Percentiles rank a stretch among this genome's conserved stretches.
Evolutionary conservation across 768 basidiomycete species (phyloP).

Genomic region (Lenzites betulinus): DNA sequence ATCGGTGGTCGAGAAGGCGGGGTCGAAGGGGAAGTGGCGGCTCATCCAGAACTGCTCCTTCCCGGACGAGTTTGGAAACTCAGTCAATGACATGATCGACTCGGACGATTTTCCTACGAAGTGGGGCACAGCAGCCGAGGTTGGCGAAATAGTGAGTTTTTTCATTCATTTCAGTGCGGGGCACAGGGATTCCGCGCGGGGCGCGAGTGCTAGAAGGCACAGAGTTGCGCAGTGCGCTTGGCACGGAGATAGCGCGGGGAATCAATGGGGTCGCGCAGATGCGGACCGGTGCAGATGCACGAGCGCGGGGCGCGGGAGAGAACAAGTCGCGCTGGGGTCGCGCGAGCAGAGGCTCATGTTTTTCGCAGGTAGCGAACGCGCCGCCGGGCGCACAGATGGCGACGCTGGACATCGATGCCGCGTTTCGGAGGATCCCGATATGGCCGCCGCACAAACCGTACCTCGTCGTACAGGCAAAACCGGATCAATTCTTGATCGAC

Average conservation of each 20-base stretch:
- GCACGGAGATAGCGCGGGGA: no score
- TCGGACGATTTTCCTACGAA: constrained; percentile 5
- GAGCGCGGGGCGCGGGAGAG: neutral
- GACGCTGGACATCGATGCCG: constrained; percentile 1
- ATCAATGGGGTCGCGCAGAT: no score
- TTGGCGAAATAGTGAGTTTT: neutral
- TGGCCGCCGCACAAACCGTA: neutral
- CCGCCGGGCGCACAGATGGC: constrained; percentile 5
- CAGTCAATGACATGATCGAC: constrained; percentile 9
- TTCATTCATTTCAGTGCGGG: neutral
- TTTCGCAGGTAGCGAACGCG: neutral
- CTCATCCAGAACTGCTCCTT: constrained; percentile 10
- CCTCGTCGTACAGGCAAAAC: neutral
- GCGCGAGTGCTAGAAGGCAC: no score
- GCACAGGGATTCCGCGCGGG: neutral
- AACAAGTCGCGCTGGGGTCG: no score
- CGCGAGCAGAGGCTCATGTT: neutral
- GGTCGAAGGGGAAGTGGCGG: neutral
- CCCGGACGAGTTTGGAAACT: neutral
- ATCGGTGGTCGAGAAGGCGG: constrained; percentile 2
- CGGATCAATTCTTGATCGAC: constrained; percentile 4
- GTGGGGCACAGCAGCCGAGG: constrained; percentile 10
- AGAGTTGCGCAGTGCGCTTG: no score
- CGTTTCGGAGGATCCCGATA: constrained; percentile 3
- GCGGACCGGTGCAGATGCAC: neutral